Base-by-base conservation (phyloP, 1,284 basidiomycete species). In the Apiotrichum veenhuisii region DNA sequence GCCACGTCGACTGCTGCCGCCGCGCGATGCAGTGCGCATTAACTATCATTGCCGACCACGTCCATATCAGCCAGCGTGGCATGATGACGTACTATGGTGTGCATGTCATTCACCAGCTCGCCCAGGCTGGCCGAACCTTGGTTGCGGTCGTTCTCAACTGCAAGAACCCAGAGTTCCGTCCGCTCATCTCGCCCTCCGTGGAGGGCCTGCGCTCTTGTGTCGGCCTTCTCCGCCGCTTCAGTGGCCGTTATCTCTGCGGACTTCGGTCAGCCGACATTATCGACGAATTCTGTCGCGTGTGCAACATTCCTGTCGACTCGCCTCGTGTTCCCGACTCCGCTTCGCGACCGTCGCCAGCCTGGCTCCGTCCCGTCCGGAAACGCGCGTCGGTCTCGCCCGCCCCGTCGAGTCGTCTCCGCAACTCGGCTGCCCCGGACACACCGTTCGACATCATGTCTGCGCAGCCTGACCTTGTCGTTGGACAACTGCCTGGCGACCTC, bases 41-140 rank as follows among this genome's bases (percentile, higher is more conserved):
- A 46, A 76, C 77, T 1, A 87, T 94, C 60, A 85, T 93, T 58
- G 83, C 86, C 40, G 84, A 88, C 30, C 87, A 93, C 74, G 80
- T 90, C 61, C 85, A 90, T 64, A 85, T 92, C 54, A 76, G 74
- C 52, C 77, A 78, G 71, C 87, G 90, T 70, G 90, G 90, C 17
- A 77, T 93, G 69, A 92, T 94, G 90, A 92, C 91, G 9, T 93
- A 92, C 71, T 93, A 91, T 72, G 91, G 91, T 5, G 90, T 93
- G 1, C 90, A 93, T 72, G 90, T 93, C 58, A 93, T 93, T 47
- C 91, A 94, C 70, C 91, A 93, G 73, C 80, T 93, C 50, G 92
- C 91, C 1, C 90, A 92, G 69, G 91, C 91, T n/a, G 91, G 91
- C 5, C 84, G 91, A 46, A 91, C 91, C 1, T 80, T 93, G 14